A percentile compares a stretch with the other conserved stretches of the same genome.
phyloP scores from a whole-genome alignment of 176 grass and related monocot genomes.

The Alopecurus myosuroides region DNA sequence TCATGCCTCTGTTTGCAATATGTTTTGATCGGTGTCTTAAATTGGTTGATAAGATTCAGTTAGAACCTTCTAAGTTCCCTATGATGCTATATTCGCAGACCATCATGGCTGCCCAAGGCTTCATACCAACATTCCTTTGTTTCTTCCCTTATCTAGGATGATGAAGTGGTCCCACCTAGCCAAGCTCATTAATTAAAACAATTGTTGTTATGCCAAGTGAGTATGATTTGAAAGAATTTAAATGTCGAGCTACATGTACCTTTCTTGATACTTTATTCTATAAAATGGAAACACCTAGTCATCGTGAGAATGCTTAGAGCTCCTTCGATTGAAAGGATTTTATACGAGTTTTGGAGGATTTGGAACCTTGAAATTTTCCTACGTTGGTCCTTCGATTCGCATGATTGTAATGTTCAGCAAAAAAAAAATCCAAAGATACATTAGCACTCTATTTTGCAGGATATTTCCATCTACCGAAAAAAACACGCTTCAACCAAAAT shows the following conservation, averaged over 20 bases:
- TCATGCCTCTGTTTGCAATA: background rate
- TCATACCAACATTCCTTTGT: background rate
- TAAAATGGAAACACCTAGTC: background rate
- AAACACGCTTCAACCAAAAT: no score
- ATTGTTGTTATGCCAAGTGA: background rate
- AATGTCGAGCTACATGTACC: background rate
- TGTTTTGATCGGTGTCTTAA: background rate
- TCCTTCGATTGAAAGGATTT: background rate
- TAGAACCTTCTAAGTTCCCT: background rate
- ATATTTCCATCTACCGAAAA: no score
- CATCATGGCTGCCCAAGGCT: background rate
- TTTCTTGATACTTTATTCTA: background rate
- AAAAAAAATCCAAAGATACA: no score
- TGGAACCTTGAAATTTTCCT: background rate
- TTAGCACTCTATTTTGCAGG: no score
- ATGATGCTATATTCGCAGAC: no score
- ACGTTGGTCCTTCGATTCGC: background rate
- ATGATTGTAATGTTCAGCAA: background rate
- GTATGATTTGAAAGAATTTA: background rate
- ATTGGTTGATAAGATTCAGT: background rate
- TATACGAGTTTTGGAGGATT: background rate
- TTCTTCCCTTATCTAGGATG: background rate
- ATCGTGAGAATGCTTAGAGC: background rate
- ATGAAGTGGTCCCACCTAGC: background rate
- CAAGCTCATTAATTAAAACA: background rate